Evolutionary conservation across 352 stramenopile species (phyloP), one percentile per base, ranked within the genome.

Genomic region (Plasmopara muralis): DNA sequence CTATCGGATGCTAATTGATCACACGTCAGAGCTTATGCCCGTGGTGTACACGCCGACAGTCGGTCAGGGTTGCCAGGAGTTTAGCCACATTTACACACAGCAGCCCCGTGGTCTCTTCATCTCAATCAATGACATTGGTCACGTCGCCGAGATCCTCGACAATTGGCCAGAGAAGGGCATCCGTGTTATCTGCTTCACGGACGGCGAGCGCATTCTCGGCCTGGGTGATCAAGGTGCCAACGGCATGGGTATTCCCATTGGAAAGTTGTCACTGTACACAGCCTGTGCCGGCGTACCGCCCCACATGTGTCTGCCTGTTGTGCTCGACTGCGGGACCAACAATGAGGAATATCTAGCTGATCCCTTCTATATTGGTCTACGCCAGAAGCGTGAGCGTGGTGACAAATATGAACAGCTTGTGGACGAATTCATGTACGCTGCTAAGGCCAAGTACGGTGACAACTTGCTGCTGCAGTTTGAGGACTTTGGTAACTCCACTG

Each of bases 41-140:
- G 85, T 98, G 33, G 95, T 98, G 52, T 99, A 99, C 73, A 99
- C 96, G 6, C 96, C 96, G 13, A 98, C 93, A 3, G 96, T 99
- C 0, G 95, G 95, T 40, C 85, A 97, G 47, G 84, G 74, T 25
- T 96, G 87, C 64, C 50, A 87, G 50, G 77, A 96, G 68, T 98
- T 98, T 73, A 93, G 72, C 50, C 74, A 85, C 55, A 88, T 89
- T 47, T 98, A 95, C 72, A 69, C 83, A 43, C 78, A 94, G 56
- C 85, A 78, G 37, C 90, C 93, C 18, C 70, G 92, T 14, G 82
- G 84, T 8, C 95, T 98, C 68, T 98, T 97, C 72, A 87, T 94
- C 48, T 89, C 83, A 35, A 56, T 92, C 45, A 85, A 91, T 49
- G 81, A 94, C 66, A 58, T 89, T 9, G 81, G 83, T 56, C 65